phyloP scores from a whole-genome alignment of 1,139 yeast genomes.

The Hyphopichia buzzinii region DNA sequence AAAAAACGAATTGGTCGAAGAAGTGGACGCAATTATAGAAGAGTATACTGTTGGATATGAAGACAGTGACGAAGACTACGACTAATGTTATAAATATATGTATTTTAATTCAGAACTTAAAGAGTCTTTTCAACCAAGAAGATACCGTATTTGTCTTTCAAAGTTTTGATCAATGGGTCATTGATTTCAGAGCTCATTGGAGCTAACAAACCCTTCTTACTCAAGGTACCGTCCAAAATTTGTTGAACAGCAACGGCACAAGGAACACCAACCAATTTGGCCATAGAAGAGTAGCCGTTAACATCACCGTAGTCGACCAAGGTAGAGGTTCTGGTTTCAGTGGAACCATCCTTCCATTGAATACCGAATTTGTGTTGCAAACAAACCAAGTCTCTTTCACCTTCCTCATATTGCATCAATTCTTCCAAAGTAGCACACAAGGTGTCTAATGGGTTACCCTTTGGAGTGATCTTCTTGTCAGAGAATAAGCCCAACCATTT shows the following conservation, averaged over 20 bases:
- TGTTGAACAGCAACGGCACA: constrained; percentile 94
- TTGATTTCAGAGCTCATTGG: constrained; percentile 91
- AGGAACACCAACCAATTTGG: constrained; percentile 96
- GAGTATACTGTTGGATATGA: constrained; percentile 58
- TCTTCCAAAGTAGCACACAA: constrained; percentile 94
- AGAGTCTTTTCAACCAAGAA: constrained; percentile 84
- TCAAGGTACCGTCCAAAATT: constrained; percentile 78
- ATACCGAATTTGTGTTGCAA: constrained; percentile 98
- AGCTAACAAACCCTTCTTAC: constrained; percentile 76
- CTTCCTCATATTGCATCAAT: constrained; percentile 93
- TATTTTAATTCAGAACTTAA: constrained; percentile 9
- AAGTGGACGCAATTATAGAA: constrained; percentile 45
- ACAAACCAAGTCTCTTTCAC: constrained; percentile 92
- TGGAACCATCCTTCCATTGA: constrained; percentile 91
- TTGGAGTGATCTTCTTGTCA: constrained; percentile 71
- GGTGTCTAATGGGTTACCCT: constrained; percentile 94
- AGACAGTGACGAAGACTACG: constrained; percentile 34
- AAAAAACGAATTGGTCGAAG: constrained; percentile 62
- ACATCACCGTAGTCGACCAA: constrained; percentile 92
- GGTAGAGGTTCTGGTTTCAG: constrained; percentile 92
- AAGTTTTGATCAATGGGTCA: constrained; percentile 84
- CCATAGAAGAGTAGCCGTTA: constrained; percentile 97
- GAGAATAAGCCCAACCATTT: constrained; percentile 94
- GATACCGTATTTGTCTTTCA: constrained; percentile 87
- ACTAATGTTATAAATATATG: not conserved